Percentiles rank a stretch among this genome's conserved stretches.
Conservation (phyloP, 2,329 filamentous ascomycete genomes). For the Microsporum canis region DNA sequence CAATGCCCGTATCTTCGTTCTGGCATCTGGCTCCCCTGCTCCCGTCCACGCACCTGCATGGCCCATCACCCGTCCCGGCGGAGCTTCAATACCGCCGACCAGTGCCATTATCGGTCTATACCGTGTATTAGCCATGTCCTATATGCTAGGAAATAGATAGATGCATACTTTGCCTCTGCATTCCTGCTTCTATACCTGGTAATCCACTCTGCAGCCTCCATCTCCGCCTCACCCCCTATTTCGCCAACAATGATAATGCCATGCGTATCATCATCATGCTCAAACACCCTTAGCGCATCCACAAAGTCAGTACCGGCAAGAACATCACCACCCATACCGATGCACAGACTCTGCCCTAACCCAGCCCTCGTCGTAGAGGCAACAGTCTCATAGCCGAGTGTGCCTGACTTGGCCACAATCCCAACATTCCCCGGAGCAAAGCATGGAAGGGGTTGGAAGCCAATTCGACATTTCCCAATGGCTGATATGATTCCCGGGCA, state of each 20-base stretch:
- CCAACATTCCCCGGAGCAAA: conserved; percentile 59
- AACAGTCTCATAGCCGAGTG: conserved; percentile 68
- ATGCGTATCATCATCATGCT: conserved; percentile 55
- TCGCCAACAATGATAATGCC: conserved; percentile 64
- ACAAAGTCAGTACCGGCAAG: conserved; percentile 63
- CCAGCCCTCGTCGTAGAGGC: conserved; percentile 62
- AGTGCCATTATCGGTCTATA: conserved; percentile 59
- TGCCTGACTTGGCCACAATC: conserved; percentile 70
- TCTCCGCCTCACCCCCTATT: conserved; percentile 57
- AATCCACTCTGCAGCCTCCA: conserved; percentile 65
- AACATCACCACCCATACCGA: conserved; percentile 67
- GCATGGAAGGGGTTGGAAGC: conserved; percentile 65
- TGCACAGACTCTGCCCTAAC: conserved; percentile 63
- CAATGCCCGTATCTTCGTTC: conserved; percentile 57
- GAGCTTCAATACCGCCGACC: conserved; percentile 55
- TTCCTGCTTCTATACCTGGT: conserved; percentile 49
- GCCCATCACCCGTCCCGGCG: conserved; percentile 58
- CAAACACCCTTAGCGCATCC: conserved; percentile 57
- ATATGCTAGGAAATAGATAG: neutral
- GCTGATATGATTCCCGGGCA: conserved; percentile 70
- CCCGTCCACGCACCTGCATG: conserved; percentile 65
- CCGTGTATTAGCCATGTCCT: conserved; percentile 13
- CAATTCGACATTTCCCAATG: conserved; percentile 56
- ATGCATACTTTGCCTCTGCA: conserved; percentile 49
- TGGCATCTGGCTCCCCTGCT: conserved; percentile 52